Evolutionary conservation across 495 filamentous ascomycete species (phyloP), one percentile per base, ranked within the genome.

Genomic region (Aspergillus nidulans): DNA sequence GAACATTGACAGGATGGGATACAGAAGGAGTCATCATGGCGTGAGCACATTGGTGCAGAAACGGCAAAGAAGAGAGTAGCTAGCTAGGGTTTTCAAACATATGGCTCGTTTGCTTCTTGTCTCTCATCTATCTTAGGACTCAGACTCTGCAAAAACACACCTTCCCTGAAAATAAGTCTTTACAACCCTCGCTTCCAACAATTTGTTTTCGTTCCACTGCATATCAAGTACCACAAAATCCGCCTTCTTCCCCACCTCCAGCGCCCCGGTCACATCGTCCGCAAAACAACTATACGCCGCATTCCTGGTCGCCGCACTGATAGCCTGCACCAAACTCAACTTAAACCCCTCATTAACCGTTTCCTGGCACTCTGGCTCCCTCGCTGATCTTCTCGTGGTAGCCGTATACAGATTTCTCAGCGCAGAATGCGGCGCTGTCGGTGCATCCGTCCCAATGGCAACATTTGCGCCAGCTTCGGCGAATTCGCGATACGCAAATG

Each of bases 401-500:
- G 79, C 83, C 26, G 80, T 78, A 56, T 86, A 85, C n/a, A 81
- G 55, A 59, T 85, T 85, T 20, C 67, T 69, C 7, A 85, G 56
- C 7, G 82, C 77, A 16, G 70, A 52, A 60, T 83, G 76, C n/a
- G 78, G 78, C 3, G 83, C 82, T 0, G 82, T 86, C 0, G 83
- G 83, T 6, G 81, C 72, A 59, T 87, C 84, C 7, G 80, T 81
- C 1, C 84, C 83, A 49, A 87, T 72, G 0, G 82, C 81, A 4
- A 86, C 57, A 7, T 65, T 65, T 0, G 81, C 80, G 6, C 79
- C 80, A 9, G 69, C 62, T 38, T 81, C 77, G 1, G 72, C 66
- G 54, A 85, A 85, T 46, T 85, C 82, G 30, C 74, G 72, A 63
- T 87, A 85, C 0, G 83, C 80, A 54, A 87, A 87, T 1, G 81